Evolutionary conservation across 129 eudicot species (phyloP).

Genomic region (Pulicaria dysenterica): DNA sequence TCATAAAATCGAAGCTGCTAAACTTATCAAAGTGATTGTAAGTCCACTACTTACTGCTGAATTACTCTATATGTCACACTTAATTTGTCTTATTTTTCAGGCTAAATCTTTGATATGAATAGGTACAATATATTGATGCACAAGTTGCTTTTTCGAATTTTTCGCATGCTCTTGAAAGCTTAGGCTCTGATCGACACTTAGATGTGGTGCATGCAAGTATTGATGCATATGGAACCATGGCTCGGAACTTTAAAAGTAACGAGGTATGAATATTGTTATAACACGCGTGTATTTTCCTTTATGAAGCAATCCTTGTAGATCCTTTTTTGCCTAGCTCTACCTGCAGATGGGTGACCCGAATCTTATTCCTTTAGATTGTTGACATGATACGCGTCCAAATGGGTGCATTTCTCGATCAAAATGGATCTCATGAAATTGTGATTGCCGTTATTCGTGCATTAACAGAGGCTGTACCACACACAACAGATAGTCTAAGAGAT

Average conservation of each 20-base stretch:
- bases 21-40: slow-evolving; percentile 78
- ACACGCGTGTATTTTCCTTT: not conserved
- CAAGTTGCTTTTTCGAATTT: slow-evolving; percentile 80
- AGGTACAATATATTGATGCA: slow-evolving; percentile 92
- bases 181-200: slow-evolving; percentile 91
- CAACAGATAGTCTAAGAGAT: slow-evolving; percentile 85
- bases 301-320: not conserved
- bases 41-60: slow-evolving; percentile 31
- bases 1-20: slow-evolving; percentile 75
- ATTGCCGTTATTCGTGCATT: slow-evolving; percentile 86
- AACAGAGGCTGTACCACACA: slow-evolving; percentile 87
- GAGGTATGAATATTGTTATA: slow-evolving; percentile 40
- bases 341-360: slow-evolving; percentile 16
- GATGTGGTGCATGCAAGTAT: slow-evolving; percentile 91
- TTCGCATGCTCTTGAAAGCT: slow-evolving; percentile 88
- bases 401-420: slow-evolving; percentile 99
- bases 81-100: not conserved
- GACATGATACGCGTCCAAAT: slow-evolving; percentile 95
- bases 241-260: slow-evolving; percentile 84
- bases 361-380: slow-evolving; percentile 57
- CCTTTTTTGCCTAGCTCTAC: not conserved
- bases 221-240: slow-evolving; percentile 95
- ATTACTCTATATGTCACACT: not conserved
- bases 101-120: not conserved
- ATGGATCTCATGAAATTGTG: slow-evolving; percentile 94